Conservation (phyloP, 148 eudicot genomes). For the Diospyros kaki region DNA sequence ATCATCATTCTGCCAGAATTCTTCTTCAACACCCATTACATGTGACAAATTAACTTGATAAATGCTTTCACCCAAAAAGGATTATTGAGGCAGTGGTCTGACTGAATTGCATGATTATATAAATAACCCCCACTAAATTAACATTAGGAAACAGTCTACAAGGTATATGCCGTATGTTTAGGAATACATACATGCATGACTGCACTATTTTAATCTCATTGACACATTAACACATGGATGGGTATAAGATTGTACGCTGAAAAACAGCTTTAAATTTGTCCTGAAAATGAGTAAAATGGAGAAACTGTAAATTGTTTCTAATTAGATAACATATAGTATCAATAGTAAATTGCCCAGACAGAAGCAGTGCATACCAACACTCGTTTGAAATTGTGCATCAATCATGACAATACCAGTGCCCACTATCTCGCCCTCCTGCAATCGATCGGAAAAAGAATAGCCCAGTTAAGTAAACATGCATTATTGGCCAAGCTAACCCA, state of each 20-base stretch:
- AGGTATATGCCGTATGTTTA: no score
- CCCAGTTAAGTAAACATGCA: not conserved
- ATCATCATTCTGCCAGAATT: no score
- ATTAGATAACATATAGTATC: no score
- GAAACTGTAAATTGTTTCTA: not conserved
- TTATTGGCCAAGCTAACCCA: not conserved
- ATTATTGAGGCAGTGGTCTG: no score
- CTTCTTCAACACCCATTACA: no score
- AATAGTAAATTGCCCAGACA: not conserved
- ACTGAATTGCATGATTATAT: no score
- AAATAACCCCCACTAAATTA: no score
- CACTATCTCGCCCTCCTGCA: constrained; percentile 66
- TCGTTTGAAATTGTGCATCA: constrained; percentile 44
- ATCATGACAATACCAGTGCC: constrained; percentile 46
- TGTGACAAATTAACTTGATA: no score
- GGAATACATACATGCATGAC: no score
- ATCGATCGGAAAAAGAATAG: constrained; percentile 1
- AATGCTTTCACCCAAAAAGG: no score
- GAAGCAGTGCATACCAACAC: constrained; percentile 43
- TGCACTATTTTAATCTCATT: not conserved
- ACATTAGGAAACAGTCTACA: no score
- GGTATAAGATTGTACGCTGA: not conserved
- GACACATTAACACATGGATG: not conserved
- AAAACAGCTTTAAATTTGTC: not conserved
- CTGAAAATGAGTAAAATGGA: not conserved